A percentile compares a stretch with the other conserved stretches of the same genome.
Evolutionary conservation across 192 early-diverging fungal species (phyloP).

Genomic region (Kickxella alabastrina): DNA sequence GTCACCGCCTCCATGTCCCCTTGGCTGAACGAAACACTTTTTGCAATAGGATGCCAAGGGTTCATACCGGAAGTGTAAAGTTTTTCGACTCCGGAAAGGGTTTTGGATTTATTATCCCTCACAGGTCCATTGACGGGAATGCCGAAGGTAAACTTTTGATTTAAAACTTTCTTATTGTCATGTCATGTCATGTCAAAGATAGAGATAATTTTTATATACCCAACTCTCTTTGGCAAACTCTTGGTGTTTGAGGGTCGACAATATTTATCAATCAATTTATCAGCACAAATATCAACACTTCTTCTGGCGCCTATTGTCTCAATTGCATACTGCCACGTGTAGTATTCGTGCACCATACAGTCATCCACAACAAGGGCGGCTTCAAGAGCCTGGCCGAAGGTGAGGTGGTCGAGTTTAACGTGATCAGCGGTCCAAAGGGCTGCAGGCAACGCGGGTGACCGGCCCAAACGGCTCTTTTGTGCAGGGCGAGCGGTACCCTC

Average conservation of each 20-base stretch:
- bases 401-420: slow-evolving; percentile 65
- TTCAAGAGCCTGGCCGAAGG: slow-evolving; percentile 74
- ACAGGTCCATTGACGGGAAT: slow-evolving; percentile 58
- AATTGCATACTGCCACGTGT: too few species aligned
- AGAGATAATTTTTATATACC: too few species aligned
- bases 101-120: slow-evolving; percentile 84
- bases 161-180: slow-evolving; percentile 15
- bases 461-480: slow-evolving; percentile 69
- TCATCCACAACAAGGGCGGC: slow-evolving; percentile 70
- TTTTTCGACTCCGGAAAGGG: slow-evolving; percentile 87
- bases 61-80: slow-evolving; percentile 63
- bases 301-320: too few species aligned
- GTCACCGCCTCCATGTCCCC: slow-evolving; percentile 6
- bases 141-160: slow-evolving; percentile 64
- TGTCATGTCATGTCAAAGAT: neutral
- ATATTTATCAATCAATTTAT: too few species aligned
- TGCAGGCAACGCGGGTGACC: slow-evolving; percentile 78
- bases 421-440: slow-evolving; percentile 70
- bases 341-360: slow-evolving; percentile 78
- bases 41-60: too few species aligned
- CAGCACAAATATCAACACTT: too few species aligned
- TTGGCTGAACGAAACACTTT: too few species aligned
- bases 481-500: slow-evolving; percentile 68
- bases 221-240: too few species aligned
- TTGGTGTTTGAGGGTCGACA: too few species aligned